phyloP scores from a whole-genome alignment of 768 basidiomycete genomes.

The Multifurca ochricompacta region DNA sequence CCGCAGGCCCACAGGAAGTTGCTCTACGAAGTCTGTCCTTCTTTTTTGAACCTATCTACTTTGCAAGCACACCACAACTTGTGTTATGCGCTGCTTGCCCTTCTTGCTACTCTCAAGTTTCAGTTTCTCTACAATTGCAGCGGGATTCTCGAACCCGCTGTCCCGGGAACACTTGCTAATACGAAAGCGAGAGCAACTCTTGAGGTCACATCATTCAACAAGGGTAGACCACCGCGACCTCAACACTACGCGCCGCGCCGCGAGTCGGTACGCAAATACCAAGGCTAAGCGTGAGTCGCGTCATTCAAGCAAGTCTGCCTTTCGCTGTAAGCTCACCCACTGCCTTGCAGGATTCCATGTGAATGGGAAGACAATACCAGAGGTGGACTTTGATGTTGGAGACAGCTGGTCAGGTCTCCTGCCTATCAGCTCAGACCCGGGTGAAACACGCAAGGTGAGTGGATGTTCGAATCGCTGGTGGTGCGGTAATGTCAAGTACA shows the following conservation, averaged over 20 bases:
- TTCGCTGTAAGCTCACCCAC: neutral
- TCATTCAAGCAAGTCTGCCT: neutral
- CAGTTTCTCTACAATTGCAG: neutral
- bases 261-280: slow-evolving; percentile 1
- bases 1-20: too few species aligned
- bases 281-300: slow-evolving; percentile 4
- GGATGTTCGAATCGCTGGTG: neutral
- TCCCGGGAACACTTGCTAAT: neutral
- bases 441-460: slow-evolving; percentile 19
- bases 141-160: neutral
- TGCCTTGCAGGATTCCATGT: slow-evolving; percentile 9
- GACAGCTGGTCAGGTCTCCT: slow-evolving; percentile 20
- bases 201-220: neutral
- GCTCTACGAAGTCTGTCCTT: too few species aligned
- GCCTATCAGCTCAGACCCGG: slow-evolving; percentile 13
- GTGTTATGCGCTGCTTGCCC: neutral
- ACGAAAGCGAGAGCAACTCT: neutral
- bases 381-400: slow-evolving; percentile 19
- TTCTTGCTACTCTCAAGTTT: neutral
- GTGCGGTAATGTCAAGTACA: neutral
- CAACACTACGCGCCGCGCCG: neutral
- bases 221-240: neutral
- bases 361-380: slow-evolving; percentile 10
- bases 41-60: too few species aligned
- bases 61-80: neutral